Evolutionary conservation across 1,284 basidiomycete species (phyloP), one percentile per base, ranked within the genome.

Genomic region (Leccinum pachyderme): DNA sequence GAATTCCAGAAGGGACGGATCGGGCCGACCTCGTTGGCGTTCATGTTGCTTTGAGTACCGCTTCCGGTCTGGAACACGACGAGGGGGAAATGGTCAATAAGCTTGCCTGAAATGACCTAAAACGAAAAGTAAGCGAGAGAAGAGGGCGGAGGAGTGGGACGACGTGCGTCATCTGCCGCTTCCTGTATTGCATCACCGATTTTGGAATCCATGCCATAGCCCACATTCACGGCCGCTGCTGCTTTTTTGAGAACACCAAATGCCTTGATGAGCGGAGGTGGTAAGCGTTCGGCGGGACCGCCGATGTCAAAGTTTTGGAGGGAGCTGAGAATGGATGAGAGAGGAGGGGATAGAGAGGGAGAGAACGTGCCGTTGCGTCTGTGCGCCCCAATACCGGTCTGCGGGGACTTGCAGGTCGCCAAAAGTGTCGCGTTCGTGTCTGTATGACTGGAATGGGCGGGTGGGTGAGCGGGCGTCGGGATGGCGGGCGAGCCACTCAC

Each of bases 21-120:
- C 61, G 60, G 33, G 46, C 64, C 22, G 56, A 87, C 91, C 84
- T 99, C 97, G 74, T 99, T 99, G 59, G 86, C 92, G 75, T 99
- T 99, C 97, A 99, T 99, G 81, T 99, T 99, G 72, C 93, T 96
- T 76, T 99, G 97, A 3, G 97, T 99, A 50, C 97, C 97, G 56
- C 93, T 97, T 56, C 97, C 97, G 47, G 97, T 99, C 77, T 99
- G 97, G 84, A 98, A 99, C 49, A 99, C 96, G 54, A 99, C 97
- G 37, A 99, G 80, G 27, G 97, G 97, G 80, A 99, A 99, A 75
- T 99, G 91, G 62, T 94, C 93, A 39, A 88, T 81, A 58, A 99
- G 84, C 75, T 95, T 93, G 58, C 96, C 96, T 51, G 91, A 90
- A 72, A 99, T 98, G 67, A 99, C 96, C 88, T 93, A 43, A 41